These are phyloP conservation scores for Myxozyma nipponensis DNA, from an alignment of 805 yeast species.

Conservation along the genomic window DNA sequence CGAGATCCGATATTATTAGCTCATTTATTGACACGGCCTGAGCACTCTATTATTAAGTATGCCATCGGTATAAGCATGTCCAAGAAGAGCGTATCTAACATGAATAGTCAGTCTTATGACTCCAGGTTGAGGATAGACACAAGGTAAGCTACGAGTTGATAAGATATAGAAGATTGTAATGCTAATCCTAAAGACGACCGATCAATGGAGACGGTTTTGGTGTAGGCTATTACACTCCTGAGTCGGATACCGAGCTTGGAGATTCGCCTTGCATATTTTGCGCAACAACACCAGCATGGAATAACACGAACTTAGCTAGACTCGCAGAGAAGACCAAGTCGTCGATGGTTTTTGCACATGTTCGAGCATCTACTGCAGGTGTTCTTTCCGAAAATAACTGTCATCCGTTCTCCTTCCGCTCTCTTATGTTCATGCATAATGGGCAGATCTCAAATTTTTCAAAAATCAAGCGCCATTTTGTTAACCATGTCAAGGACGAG, in stretches of 20 bases:
- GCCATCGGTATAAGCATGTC: constrained; percentile 22
- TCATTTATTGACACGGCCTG: constrained; percentile 86
- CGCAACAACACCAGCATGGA: constrained; percentile 99
- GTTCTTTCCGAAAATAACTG: constrained; percentile 92
- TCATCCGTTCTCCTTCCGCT: constrained; percentile 89
- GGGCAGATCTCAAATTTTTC: constrained; percentile 72
- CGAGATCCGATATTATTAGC: constrained; percentile 82
- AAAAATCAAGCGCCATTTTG: constrained; percentile 65
- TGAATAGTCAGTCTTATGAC: constrained; percentile 80
- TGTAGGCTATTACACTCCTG: constrained; percentile 80
- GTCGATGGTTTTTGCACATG: constrained; percentile 85
- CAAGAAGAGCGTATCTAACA: too few relatives aligned
- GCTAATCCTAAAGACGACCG: constrained; percentile 55
- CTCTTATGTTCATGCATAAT: constrained; percentile 94
- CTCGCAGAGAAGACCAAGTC: constrained; percentile 86
- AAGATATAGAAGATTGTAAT: background rate
- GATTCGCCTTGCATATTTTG: constrained; percentile 87
- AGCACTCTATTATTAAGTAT: constrained; percentile 87
- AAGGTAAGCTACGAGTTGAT: constrained; percentile 24
- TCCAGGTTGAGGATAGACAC: constrained; percentile 81
- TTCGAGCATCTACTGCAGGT: constrained; percentile 93
- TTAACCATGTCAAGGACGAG: constrained; percentile 71
- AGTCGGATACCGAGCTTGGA: constrained; percentile 47
- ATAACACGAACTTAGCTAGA: constrained; percentile 81
- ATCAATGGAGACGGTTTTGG: constrained; percentile 99